phyloP scores from a whole-genome alignment of 192 early-diverging fungal genomes.

The Coemansia asiatica region DNA sequence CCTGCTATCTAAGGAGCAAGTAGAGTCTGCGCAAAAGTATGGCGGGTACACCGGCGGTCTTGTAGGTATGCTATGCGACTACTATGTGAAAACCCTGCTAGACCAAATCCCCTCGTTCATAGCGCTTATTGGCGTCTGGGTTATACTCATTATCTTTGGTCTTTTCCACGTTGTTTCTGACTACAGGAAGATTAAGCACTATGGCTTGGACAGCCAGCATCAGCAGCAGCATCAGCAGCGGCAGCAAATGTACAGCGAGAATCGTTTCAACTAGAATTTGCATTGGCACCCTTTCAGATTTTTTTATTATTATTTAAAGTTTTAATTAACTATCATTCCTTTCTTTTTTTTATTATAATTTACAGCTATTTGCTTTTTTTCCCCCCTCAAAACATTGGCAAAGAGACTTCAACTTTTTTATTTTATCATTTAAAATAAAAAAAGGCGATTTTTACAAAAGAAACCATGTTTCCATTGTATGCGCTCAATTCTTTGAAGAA shows the following conservation, averaged over 20 bases:
- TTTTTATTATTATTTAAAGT: conserved; percentile 9
- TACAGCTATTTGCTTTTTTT: neutral
- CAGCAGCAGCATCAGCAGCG: neutral
- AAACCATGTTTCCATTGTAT: too few species aligned
- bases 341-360: neutral
- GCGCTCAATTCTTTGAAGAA: too few species aligned
- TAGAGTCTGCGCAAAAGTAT: conserved; percentile 35
- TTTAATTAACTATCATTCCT: conserved; percentile 10
- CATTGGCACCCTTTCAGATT: neutral
- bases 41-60: conserved; percentile 53
- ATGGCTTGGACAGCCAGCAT: conserved; percentile 8
- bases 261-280: neutral
- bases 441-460: too few species aligned
- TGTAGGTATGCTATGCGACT: conserved; percentile 39
- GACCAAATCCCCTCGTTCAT: conserved; percentile 34
- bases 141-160: conserved; percentile 37
- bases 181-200: conserved; percentile 16
- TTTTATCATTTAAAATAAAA: too few species aligned
- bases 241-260: neutral
- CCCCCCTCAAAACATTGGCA: too few species aligned
- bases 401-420: too few species aligned
- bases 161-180: conserved; percentile 21
- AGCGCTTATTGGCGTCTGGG: conserved; percentile 42
- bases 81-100: conserved; percentile 27
- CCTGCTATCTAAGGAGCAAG: conserved; percentile 21